phyloP scores from a whole-genome alignment of 2,329 filamentous ascomycete genomes.

The Didymella lethalis region DNA sequence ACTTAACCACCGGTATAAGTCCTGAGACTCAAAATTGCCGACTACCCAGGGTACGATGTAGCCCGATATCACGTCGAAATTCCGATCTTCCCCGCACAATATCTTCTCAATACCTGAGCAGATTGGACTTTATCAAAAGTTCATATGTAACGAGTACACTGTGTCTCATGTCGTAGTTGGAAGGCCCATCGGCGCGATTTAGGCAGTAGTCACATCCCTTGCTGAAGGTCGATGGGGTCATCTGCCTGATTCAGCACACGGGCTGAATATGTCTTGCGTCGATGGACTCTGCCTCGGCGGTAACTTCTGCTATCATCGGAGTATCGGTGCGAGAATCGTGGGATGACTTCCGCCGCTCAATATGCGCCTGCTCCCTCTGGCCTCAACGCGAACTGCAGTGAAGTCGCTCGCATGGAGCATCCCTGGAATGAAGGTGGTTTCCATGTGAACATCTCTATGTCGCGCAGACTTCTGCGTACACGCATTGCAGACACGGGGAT shows the following conservation, averaged over 20 bases:
- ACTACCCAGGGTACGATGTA: conserved; percentile 2
- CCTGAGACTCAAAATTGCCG: background rate
- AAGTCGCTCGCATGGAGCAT: conserved; percentile 25
- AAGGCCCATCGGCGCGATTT: conserved; percentile 3
- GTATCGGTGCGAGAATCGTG: conserved; percentile 24
- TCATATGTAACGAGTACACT: conserved; percentile 14
- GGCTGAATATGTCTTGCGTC: background rate
- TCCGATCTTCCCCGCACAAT: conserved; percentile 16
- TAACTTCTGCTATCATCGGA: conserved; percentile 7
- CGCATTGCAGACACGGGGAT: conserved; percentile 22
- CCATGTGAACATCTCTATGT: conserved; percentile 1
- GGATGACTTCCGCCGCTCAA: conserved; percentile 22
- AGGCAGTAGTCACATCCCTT: conserved; percentile 10
- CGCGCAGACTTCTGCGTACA: conserved; percentile 15
- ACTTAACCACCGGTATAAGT: conserved; percentile 20
- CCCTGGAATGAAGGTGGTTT: conserved; percentile 19
- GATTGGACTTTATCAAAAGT: conserved; percentile 14
- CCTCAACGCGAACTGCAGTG: conserved; percentile 21
- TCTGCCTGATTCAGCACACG: conserved; percentile 7
- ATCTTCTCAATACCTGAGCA: conserved; percentile 14
- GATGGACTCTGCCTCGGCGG: background rate
- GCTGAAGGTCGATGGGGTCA: conserved; percentile 12
- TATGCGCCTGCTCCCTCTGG: conserved; percentile 16
- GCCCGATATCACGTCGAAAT: conserved; percentile 1
- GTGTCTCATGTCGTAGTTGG: conserved; percentile 1